Evolutionary conservation across 164 flowering plant genomes (phyloP), one percentile per base, ranked within the genome.

Genomic region (Dillenia turbinata): DNA sequence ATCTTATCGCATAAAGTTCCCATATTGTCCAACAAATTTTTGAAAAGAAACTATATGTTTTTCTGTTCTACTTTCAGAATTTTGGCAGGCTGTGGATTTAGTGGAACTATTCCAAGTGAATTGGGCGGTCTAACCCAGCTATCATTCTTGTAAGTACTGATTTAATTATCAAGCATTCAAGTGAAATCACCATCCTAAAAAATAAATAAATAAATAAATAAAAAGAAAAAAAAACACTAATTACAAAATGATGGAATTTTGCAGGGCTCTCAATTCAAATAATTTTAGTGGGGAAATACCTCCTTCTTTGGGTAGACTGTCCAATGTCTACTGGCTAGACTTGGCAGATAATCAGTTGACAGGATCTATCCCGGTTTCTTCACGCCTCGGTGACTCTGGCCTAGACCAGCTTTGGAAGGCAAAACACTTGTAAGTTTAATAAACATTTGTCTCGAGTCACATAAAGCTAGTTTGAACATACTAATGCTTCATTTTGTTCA

Each of bases 221-320:
- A 19, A 19, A 1, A 19, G 1, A 19, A 19, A 19, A 19, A 19
- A 19, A 19, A 19, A 1, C 1, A 19, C 22, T 19, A 19, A 19
- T 1, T 1, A 19, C 22, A 19, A 19, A 19, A 19, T 19, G 22
- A 12, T 48, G 16, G 8, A 9, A 10, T 47, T n/a, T n/a, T 10
- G n/a, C 90, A 91, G 98, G 81, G 96, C 97, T 57, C 70, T 94
- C 66, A 91, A 91, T 60, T 80, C 90, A 9, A 94, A 94, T 75
- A 89, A 88, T 62, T 85, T 91, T 55, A 81, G 78, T 1, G 95
- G 97, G 2, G 53, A 24, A 8, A 88, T 94, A 61, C 99, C 97
- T 33, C 71, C 88, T 52, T 79, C 95, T 43, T 69, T 91, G 67
- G 99, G 99, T 14, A 79, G 68, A 15, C 92, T 91, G 44, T 76